These are phyloP conservation scores for Diplocarpon rosae DNA, from an alignment of 2,329 filamentous ascomycete genomes.

Conservation along the genomic window DNA sequence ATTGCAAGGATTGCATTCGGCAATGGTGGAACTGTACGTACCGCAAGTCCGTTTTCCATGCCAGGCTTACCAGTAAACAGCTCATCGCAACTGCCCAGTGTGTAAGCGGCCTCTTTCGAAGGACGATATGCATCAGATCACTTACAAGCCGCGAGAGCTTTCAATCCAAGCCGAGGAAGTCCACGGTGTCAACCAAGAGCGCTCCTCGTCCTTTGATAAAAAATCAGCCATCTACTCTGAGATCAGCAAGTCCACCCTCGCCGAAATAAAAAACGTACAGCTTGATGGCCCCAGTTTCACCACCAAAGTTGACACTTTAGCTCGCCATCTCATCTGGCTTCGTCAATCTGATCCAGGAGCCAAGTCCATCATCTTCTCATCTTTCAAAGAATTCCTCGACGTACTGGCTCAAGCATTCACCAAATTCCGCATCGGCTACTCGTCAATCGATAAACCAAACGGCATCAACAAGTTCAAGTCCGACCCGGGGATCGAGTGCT, in stretches of 20 bases:
- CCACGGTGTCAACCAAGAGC: constrained; percentile 24
- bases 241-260: constrained; percentile 59
- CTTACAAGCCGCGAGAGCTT: constrained; percentile 65
- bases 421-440: constrained; percentile 61
- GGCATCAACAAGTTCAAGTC: constrained; percentile 69
- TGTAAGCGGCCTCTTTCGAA: constrained; percentile 62
- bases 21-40: constrained; percentile 53
- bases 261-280: constrained; percentile 73
- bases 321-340: constrained; percentile 76
- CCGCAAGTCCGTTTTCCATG: not conserved
- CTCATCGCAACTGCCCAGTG: constrained; percentile 67
- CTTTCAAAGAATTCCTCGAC: constrained; percentile 71
- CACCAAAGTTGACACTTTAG: constrained; percentile 78
- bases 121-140: constrained; percentile 74
- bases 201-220: constrained; percentile 12
- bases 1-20: constrained; percentile 78
- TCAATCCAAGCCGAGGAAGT: constrained; percentile 51
- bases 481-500: constrained; percentile 65
- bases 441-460: constrained; percentile 54
- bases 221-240: constrained; percentile 60
- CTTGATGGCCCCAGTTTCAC: constrained; percentile 65
- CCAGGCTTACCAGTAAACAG: constrained; percentile 13
- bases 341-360: constrained; percentile 73
- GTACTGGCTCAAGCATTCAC: constrained; percentile 61
- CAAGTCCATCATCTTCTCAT: constrained; percentile 91